phyloP scores from a whole-genome alignment of 176 grass and related monocot genomes.

The Coix lacrymajobi region DNA sequence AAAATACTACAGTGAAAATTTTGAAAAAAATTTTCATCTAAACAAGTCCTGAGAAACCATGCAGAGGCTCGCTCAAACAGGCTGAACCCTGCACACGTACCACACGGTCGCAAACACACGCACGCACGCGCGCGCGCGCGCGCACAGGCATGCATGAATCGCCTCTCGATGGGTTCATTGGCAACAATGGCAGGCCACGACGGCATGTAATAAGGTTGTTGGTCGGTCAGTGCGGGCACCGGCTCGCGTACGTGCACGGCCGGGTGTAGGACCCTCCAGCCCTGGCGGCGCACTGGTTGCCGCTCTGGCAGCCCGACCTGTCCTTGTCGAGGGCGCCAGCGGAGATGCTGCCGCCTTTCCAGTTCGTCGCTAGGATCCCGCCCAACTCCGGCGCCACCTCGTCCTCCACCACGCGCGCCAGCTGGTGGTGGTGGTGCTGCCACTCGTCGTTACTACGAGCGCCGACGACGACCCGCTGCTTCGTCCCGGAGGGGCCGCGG shows the following conservation, averaged over 20 bases:
- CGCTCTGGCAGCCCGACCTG: background rate
- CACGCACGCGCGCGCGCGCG: too few relatives aligned
- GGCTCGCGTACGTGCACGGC: conserved; percentile 1
- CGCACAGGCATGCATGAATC: too few relatives aligned
- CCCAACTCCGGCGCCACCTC: background rate
- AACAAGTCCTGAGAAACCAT: too few relatives aligned
- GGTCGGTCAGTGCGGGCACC: background rate
- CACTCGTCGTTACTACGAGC: background rate
- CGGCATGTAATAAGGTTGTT: too few relatives aligned
- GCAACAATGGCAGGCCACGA: too few relatives aligned
- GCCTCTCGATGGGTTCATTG: too few relatives aligned
- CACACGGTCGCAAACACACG: too few relatives aligned
- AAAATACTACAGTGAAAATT: too few relatives aligned
- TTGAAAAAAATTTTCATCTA: too few relatives aligned
- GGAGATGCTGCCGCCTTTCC: background rate
- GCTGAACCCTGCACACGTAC: too few relatives aligned
- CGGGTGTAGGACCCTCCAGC: conserved; percentile 7
- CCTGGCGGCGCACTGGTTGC: background rate
- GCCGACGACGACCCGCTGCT: background rate
- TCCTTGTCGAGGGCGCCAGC: rapidly evolving
- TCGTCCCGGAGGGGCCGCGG: background rate
- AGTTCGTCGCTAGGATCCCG: background rate
- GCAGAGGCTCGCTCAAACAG: too few relatives aligned
- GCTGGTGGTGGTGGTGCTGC: background rate
- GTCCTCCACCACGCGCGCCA: background rate